Percentiles rank a stretch among this genome's conserved stretches.
phyloP scores from a whole-genome alignment of 164 flowering plant genomes.

The Annona cherimola region DNA sequence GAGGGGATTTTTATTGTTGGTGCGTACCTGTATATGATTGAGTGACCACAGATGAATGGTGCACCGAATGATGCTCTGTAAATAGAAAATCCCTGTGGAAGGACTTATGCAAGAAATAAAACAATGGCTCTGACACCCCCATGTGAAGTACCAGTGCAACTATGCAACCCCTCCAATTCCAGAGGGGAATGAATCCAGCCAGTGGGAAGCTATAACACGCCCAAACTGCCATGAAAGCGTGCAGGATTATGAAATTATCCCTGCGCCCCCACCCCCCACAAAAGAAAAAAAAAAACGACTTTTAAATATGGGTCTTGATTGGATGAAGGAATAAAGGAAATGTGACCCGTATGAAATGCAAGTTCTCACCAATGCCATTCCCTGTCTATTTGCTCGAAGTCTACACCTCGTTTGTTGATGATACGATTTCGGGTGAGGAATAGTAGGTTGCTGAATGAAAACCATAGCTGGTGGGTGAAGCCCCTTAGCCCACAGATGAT shows the following conservation, averaged over 20 bases:
- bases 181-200: conserved; percentile 42
- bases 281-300: background rate
- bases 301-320: background rate
- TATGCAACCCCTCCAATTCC: conserved; percentile 49
- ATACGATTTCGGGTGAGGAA: conserved; percentile 48
- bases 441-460: conserved; percentile 37
- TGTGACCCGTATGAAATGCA: background rate
- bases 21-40: conserved; percentile 60
- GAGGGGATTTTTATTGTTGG: background rate
- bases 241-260: conserved; percentile 81
- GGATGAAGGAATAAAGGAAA: too few relatives aligned
- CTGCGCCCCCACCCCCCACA: conserved; percentile 25
- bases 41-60: conserved; percentile 62
- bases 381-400: conserved; percentile 66
- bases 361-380: conserved; percentile 77
- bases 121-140: conserved; percentile 70
- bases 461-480: conserved; percentile 46
- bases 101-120: conserved; percentile 54
- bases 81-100: conserved; percentile 45
- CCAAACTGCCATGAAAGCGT: conserved; percentile 47
- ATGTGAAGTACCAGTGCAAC: conserved; percentile 49
- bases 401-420: conserved; percentile 46
- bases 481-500: conserved; percentile 47
- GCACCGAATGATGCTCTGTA: conserved; percentile 60
- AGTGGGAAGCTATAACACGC: conserved; percentile 40